Conservation (phyloP, 345 rosid genomes). For the Hibiscus trionum region DNA sequence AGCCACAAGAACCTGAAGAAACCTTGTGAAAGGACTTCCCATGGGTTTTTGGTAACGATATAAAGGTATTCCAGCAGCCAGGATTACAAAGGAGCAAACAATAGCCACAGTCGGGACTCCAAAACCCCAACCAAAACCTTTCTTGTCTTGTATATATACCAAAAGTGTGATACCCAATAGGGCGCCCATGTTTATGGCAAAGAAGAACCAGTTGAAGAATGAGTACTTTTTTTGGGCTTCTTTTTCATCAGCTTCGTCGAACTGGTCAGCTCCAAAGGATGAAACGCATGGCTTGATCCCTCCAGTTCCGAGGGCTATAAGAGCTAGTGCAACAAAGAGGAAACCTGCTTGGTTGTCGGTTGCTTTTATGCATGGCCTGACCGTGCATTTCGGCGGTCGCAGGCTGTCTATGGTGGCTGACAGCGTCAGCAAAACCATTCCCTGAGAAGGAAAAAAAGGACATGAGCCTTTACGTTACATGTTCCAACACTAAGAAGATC, state of each 20-base stretch:
- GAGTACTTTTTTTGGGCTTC: conserved; percentile 33
- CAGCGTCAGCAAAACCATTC: conserved; percentile 38
- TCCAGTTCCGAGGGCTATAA: conserved; percentile 51
- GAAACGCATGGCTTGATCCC: conserved; percentile 63
- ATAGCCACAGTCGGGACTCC: conserved; percentile 32
- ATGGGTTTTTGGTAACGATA: conserved; percentile 45
- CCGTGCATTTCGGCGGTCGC: conserved; percentile 36
- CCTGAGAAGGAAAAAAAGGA: conserved; percentile 22
- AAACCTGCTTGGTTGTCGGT: conserved; percentile 25
- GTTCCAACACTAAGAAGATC: not conserved
- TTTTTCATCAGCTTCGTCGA: conserved; percentile 42
- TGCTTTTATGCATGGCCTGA: conserved; percentile 30
- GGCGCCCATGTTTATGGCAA: conserved; percentile 50
- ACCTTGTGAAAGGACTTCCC: conserved; percentile 55
- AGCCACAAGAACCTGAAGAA: conserved; percentile 44
- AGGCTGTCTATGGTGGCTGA: conserved; percentile 42
- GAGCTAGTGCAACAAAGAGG: conserved; percentile 36
- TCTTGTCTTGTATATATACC: conserved; percentile 33
- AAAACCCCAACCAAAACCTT: conserved; percentile 45
- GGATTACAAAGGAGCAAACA: conserved; percentile 21
- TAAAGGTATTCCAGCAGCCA: conserved; percentile 21
- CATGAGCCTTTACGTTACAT: not conserved
- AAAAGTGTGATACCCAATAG: conserved; percentile 35
- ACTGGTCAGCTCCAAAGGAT: conserved; percentile 54
- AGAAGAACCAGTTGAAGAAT: conserved; percentile 63